Evolutionary conservation across 169 alveolate species (phyloP).

Genomic region (Cyclospora cayetanensis): DNA sequence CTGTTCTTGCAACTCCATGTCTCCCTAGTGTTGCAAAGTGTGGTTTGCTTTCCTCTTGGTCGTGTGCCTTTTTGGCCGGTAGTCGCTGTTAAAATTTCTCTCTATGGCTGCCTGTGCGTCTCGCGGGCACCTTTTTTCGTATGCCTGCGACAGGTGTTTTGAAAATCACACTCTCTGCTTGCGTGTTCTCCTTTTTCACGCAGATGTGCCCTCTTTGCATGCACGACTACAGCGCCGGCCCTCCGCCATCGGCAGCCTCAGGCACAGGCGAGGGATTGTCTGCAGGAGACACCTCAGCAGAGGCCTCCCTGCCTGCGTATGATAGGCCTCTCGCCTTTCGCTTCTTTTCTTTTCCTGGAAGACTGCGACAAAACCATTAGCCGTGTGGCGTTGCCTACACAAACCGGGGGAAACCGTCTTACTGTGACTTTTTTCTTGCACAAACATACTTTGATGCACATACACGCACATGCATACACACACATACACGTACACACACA

Average conservation of each 20-base stretch:
- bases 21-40: no score
- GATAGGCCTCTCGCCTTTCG: neutral
- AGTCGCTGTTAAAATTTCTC: no score
- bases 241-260: neutral
- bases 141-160: no score
- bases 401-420: neutral
- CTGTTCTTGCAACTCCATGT: no score
- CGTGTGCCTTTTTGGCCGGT: no score
- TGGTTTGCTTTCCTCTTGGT: no score
- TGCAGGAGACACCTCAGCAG: neutral
- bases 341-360: conserved; percentile 2
- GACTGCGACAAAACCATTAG: neutral
- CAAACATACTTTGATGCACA: neutral
- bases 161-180: no score
- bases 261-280: neutral
- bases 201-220: conserved; percentile 35
- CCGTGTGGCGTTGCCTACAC: conserved; percentile 9
- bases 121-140: no score
- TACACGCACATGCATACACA: neutral
- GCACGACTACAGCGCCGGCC: conserved; percentile 47
- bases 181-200: neutral
- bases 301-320: neutral
- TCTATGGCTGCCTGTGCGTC: no score
- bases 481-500: neutral
- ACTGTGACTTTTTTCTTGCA: neutral